Evolutionary conservation across 257 asterid genomes (phyloP).

Genomic region (Knoxia roxburghii): DNA sequence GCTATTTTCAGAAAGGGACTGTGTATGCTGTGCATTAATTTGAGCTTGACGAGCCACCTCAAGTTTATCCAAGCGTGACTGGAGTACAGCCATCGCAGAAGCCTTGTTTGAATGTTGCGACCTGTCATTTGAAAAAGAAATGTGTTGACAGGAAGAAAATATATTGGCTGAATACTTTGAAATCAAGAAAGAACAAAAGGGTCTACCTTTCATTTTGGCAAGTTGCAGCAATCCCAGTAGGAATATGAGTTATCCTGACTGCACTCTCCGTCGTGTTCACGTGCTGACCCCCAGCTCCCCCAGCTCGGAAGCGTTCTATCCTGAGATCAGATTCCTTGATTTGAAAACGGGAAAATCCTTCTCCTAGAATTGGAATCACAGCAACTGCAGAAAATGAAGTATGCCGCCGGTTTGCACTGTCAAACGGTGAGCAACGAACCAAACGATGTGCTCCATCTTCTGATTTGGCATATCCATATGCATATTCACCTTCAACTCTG

Average conservation of each 20-base stretch:
- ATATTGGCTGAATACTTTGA: background rate
- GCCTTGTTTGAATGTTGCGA: slow-evolving; percentile 94
- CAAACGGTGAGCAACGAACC: slow-evolving; percentile 90
- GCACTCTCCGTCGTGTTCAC: slow-evolving; percentile 95
- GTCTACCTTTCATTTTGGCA: slow-evolving; percentile 91
- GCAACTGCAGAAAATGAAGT: slow-evolving; percentile 97
- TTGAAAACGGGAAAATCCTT: slow-evolving; percentile 59
- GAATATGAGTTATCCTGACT: slow-evolving; percentile 87
- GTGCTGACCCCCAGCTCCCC: slow-evolving; percentile 92
- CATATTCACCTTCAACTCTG: slow-evolving; percentile 80
- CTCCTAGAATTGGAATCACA: slow-evolving; percentile 84
- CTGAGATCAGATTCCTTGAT: slow-evolving; percentile 84
- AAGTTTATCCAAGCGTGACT: slow-evolving; percentile 88
- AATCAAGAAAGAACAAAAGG: background rate
- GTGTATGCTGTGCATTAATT: slow-evolving; percentile 75
- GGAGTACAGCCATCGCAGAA: slow-evolving; percentile 96
- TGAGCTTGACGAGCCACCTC: slow-evolving; percentile 82
- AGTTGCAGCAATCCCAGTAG: slow-evolving; percentile 80
- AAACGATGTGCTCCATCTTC: slow-evolving; percentile 97
- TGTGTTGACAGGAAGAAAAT: slow-evolving; percentile 2
- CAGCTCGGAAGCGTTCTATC: slow-evolving; percentile 71
- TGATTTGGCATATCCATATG: slow-evolving; percentile 90
- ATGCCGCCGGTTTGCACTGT: slow-evolving; percentile 83
- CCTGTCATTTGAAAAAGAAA: slow-evolving; percentile 31
- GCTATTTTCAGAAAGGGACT: slow-evolving; percentile 76